Base-by-base conservation (phyloP, 805 yeast genomes). In the Candida sanyiensis region DNA sequence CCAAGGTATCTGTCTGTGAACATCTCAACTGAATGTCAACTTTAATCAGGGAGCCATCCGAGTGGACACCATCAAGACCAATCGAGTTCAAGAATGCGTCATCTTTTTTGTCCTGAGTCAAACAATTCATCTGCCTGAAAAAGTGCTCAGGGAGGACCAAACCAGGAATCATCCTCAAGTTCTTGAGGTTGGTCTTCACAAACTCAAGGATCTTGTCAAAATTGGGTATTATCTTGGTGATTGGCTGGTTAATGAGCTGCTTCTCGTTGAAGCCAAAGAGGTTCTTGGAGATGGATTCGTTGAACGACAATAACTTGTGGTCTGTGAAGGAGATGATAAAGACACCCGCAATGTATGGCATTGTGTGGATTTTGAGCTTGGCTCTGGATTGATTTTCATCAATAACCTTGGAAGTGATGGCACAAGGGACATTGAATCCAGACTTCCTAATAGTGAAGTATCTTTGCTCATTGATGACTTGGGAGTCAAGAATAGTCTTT, bases 61-160 rank as follows among this genome's bases (percentile, higher is more conserved):
- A 55, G 54, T 86, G 95, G 3, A 63, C 51, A 9, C 83, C 96
- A 42, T 68, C 66, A 8, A 87, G 67, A 27, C 94, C 95, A 17
- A 71, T 66, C 2, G 88, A 80, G 21, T 70, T 67, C 42, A 83
- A 80, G 34, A 76, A 61, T 6, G 73, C 77, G 18, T 72, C 72
- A 34, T 67, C 72, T 22, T 56, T 49, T n/a, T 57, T 62, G 33
- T 56, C 58, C 49, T 46, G 48, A 25, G 43, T 46, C 41, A 42
- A 44, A 42, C 43, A 63, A 47, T 38, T 70, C 65, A 77, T 69
- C 47, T 80, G 78, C 45, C 97, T 72, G 63, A 90, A 88, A 56
- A 83, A 82, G 60, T 88, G 96, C 58, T 89, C 97, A 0, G 97
- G 95, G 10, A 89, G 63, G 0, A 89, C 96, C 36, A 85, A 61